Evolutionary conservation across 768 basidiomycete genomes (phyloP).

Genomic region (Collybiopsis confluens): DNA sequence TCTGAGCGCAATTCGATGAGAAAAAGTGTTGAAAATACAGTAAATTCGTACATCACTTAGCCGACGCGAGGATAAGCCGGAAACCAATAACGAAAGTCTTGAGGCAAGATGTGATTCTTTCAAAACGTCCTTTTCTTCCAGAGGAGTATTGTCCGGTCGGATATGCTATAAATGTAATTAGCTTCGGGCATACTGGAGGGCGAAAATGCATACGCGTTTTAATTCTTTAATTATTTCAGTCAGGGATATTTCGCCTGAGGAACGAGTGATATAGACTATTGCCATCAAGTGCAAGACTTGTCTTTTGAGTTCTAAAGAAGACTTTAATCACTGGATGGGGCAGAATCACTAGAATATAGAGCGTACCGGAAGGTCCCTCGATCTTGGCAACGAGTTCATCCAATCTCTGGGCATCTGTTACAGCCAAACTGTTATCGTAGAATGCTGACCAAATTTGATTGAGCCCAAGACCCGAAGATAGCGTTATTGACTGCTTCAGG

Average conservation of each 20-base stretch:
- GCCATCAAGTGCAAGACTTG: slow-evolving; percentile 39
- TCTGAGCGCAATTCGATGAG: background rate
- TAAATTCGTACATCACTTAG: background rate
- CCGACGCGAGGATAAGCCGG: no score
- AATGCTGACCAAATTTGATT: slow-evolving; percentile 65
- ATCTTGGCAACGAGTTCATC: slow-evolving; percentile 18
- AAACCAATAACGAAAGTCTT: background rate
- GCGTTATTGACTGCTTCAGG: slow-evolving; percentile 47
- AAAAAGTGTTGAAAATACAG: background rate
- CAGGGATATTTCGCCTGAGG: background rate
- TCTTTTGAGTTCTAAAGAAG: slow-evolving; percentile 29
- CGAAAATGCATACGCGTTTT: slow-evolving; percentile 16
- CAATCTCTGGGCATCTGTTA: slow-evolving; percentile 14
- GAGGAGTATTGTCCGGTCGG: background rate
- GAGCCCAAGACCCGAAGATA: slow-evolving; percentile 71
- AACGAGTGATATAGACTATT: slow-evolving; percentile 26
- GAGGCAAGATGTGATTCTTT: background rate
- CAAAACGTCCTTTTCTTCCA: background rate
- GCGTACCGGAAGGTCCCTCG: slow-evolving; percentile 15
- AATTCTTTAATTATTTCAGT: slow-evolving; percentile 16
- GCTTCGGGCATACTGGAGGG: background rate
- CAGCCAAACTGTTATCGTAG: slow-evolving; percentile 21
- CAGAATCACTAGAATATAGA: no score
- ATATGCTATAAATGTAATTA: background rate
- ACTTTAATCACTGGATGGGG: background rate